Evolutionary conservation across 352 stramenopile species (phyloP), one percentile per base, ranked within the genome.

Genomic region (Phytopythium oedochilum): DNA sequence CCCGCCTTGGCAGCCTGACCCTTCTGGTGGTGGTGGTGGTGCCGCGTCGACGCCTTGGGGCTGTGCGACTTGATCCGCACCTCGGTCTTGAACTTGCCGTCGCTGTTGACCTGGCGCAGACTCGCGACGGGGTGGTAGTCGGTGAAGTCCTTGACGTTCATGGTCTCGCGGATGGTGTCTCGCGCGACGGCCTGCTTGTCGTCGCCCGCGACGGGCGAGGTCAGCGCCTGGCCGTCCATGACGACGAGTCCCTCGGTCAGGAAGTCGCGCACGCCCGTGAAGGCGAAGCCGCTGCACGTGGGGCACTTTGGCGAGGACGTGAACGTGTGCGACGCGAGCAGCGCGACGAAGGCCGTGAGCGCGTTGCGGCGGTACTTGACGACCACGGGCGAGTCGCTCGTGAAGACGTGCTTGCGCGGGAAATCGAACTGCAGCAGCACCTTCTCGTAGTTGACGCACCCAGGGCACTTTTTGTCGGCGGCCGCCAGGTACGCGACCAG

Each of bases 361-460:
- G 82, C 79, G 51, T 83, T 79, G 57, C 92, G 89, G 26, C 84
- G 80, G 61, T 92, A 91, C 53, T 88, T 89, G 53, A 94, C 73
- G 18, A 94, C 84, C 8, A 82, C 68, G 12, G 72, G 66, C 22
- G 79, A 82, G 51, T 83, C 80, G 68, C 80, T 92, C 25, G 78
- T 84, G 63, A 94, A 94, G 22, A 89, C 65, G 57, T 89, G 84
- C 63, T 94, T 94, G 54, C 71, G 68, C 26, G 84, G 84, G 61
- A 94, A 94, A 55, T 94, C 84, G 45, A 94, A 94, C 34, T 83
- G 74, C 9, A 71, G 63, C 20, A 94, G 65, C 39, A 89, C 78
- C 57, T 92, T 90, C 55, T 91, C 78, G 61, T 89, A 94, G 68
- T 90, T 89, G 55, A 79, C 56, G 54, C 84, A 94, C 31, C 84